Conservation (phyloP, 345 rosid genomes). For the Eucalyptus polyanthemos region DNA sequence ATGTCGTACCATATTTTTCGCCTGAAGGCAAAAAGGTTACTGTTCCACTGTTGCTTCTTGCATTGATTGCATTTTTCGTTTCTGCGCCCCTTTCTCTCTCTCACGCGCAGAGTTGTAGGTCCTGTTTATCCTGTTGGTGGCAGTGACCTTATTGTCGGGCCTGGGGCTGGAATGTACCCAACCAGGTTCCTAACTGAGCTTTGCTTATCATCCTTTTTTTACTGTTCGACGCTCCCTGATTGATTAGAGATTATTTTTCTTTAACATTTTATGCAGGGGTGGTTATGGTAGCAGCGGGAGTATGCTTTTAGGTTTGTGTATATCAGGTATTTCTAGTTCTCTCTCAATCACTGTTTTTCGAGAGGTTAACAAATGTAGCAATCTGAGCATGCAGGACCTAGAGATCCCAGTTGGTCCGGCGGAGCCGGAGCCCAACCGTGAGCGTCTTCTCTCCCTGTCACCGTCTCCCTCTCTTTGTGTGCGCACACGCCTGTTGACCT, state of each 20-base stretch:
- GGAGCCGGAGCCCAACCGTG: constrained; percentile 35
- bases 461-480: not conserved
- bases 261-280: constrained; percentile 27
- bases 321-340: not conserved
- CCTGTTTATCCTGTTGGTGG: constrained; percentile 30
- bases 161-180: constrained; percentile 73
- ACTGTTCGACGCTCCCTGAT: not conserved
- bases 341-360: not conserved
- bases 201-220: not conserved
- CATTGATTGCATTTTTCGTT: not conserved
- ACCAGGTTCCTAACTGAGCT: constrained; percentile 20
- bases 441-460: not conserved
- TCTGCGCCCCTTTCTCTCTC: not conserved
- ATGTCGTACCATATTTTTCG: not conserved
- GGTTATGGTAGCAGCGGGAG: constrained; percentile 35
- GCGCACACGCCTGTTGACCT: not conserved
- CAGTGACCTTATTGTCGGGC: constrained; percentile 52
- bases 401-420: constrained; percentile 49
- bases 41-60: not conserved
- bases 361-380: not conserved
- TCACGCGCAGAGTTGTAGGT: constrained; percentile 19
- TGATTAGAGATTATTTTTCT: not conserved
- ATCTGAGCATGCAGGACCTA: constrained; percentile 49
- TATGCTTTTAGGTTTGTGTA: constrained; percentile 67
- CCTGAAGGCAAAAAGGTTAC: not conserved